These are phyloP conservation scores for Fimicolochytrium jonesii DNA, from an alignment of 192 early-diverging fungal genomes.

Conservation along the genomic window DNA sequence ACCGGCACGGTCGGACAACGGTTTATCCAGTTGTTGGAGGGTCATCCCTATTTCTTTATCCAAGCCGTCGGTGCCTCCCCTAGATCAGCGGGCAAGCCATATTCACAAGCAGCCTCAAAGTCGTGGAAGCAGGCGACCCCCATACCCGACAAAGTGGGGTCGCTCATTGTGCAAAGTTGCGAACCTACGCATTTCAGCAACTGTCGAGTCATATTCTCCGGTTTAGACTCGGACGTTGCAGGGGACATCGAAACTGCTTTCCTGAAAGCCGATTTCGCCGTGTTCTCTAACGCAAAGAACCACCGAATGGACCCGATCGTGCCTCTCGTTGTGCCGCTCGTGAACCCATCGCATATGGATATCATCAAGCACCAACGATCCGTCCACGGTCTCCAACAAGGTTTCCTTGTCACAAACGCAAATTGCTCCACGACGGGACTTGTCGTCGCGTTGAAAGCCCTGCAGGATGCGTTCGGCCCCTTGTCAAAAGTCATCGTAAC, in stretches of 20 bases:
- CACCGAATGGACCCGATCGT: constrained; percentile 84
- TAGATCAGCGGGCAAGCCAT: constrained; percentile 84
- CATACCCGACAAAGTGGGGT: constrained; percentile 60
- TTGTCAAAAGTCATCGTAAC: constrained; percentile 74
- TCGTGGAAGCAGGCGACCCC: constrained; percentile 82
- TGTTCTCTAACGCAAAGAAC: constrained; percentile 98
- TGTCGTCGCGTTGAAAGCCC: constrained; percentile 76
- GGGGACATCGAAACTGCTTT: constrained; percentile 92
- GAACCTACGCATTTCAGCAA: constrained; percentile 65
- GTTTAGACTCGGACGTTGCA: constrained; percentile 89
- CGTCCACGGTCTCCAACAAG: constrained; percentile 50
- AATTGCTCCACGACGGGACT: constrained; percentile 99
- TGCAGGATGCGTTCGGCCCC: constrained; percentile 87
- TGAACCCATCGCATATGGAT: constrained; percentile 86
- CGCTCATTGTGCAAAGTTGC: constrained; percentile 66
- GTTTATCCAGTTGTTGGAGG: constrained; percentile 84
- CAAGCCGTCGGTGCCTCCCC: constrained; percentile 86
- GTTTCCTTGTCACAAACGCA: constrained; percentile 93
- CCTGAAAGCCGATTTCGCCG: constrained; percentile 77
- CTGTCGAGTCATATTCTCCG: constrained; percentile 93
- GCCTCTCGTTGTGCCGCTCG: constrained; percentile 90
- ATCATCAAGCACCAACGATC: constrained; percentile 70
- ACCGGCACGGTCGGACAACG: constrained; percentile 98
- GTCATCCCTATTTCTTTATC: constrained; percentile 83
- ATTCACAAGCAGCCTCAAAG: constrained; percentile 66